phyloP scores from a whole-genome alignment of 1,139 yeast species.

The Diutina neorugosa region DNA sequence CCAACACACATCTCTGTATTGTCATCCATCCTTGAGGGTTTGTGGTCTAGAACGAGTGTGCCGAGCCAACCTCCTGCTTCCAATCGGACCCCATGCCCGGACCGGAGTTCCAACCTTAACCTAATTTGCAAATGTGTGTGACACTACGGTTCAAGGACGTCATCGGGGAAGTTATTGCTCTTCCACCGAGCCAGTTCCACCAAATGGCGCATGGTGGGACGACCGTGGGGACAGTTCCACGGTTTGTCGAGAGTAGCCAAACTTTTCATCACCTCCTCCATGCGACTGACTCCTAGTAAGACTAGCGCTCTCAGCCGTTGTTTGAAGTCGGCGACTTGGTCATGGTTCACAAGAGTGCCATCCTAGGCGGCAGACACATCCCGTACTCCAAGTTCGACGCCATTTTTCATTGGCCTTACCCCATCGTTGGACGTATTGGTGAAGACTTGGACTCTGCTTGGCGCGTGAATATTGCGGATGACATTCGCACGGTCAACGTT shows the following conservation, averaged over 20 bases:
- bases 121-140: neutral
- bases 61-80: neutral
- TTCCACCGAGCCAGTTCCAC: neutral
- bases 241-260: slow-evolving; percentile 74
- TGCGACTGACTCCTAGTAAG: slow-evolving; percentile 40
- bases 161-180: neutral
- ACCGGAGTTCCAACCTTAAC: too few relatives aligned
- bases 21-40: too few relatives aligned
- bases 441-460: neutral
- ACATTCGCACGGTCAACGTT: neutral
- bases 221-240: slow-evolving; percentile 98
- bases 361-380: too few relatives aligned
- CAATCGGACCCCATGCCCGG: neutral
- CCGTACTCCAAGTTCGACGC: too few relatives aligned
- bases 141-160: neutral
- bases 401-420: neutral
- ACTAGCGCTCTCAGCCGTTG: slow-evolving; percentile 40
- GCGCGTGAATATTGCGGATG: neutral
- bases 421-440: neutral
- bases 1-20: too few relatives aligned
- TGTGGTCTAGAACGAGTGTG: neutral
- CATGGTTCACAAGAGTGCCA: too few relatives aligned
- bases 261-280: slow-evolving; percentile 58
- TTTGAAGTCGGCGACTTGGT: too few relatives aligned
- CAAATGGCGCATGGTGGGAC: slow-evolving; percentile 92